Evolutionary conservation across 306 rosid genomes (phyloP).

Genomic region (Canavalia ensiformis): DNA sequence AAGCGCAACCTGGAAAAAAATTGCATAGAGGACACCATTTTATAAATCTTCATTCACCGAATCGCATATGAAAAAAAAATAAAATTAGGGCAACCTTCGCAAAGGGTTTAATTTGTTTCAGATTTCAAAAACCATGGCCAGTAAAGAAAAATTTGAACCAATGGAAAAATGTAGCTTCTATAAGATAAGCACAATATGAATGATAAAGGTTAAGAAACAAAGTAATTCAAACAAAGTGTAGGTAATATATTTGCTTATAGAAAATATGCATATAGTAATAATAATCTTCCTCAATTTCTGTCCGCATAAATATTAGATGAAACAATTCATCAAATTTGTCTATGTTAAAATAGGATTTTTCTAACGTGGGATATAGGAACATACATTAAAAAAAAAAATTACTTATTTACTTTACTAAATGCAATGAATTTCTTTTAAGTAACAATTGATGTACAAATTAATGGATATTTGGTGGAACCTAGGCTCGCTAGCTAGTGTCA

Average conservation of each 20-base stretch:
- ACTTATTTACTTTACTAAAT: constrained; percentile 25
- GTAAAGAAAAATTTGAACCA: background rate
- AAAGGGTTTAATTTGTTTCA: background rate
- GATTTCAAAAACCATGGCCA: background rate
- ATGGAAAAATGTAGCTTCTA: background rate
- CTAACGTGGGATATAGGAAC: no score
- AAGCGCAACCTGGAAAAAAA: no score
- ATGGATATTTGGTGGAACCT: background rate
- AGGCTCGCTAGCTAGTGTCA: background rate
- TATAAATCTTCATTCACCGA: no score
- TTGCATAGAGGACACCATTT: no score
- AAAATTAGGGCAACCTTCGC: no score
- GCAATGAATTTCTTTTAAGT: background rate
- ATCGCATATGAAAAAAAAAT: no score
- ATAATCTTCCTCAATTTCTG: background rate
- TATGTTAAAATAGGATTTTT: no score
- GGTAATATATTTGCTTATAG: background rate
- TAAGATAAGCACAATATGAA: background rate
- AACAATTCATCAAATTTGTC: background rate
- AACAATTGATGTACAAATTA: background rate
- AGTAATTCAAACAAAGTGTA: background rate
- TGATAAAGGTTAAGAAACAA: background rate
- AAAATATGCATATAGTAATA: background rate
- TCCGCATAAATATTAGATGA: background rate
- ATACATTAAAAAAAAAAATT: background rate